Evolutionary conservation across 768 basidiomycete species (phyloP), one percentile per base, ranked within the genome.

Genomic region (Inosperma sp.): DNA sequence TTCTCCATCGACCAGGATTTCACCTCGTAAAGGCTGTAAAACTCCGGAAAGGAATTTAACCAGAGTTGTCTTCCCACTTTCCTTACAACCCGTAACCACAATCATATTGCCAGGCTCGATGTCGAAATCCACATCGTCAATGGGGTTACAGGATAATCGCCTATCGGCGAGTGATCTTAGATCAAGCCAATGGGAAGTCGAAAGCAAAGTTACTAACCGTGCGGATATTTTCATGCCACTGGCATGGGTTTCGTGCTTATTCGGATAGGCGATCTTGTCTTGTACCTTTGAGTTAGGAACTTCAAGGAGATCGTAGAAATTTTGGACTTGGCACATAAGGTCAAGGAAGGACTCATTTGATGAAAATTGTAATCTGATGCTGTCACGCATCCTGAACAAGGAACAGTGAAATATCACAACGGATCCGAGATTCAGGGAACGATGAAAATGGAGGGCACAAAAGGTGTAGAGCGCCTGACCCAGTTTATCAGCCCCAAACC

Each of bases 11-110:
- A 77, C 58, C 17, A 65, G 55, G 22, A 80, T 70, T 21, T 66
- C 57, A 0, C 77, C 78, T 4, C 59, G 62, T 0, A 58, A 59
- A 0, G 65, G 60, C 7, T 67, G 64, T 19, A 64, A 62, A 3
- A 71, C 39, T 9, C 74, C 59, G 8, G 64, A 65, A 10, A 78
- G 49, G 6, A 79, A 60, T 44, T 76, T 74, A 22, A 76, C 59
- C 9, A 76, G 59, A 7, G 74, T 70, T 0, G 72, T 66, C 52
- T 77, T 78, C 6, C 74, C 76, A 55, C 71, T 70, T 7, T 75
- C 75, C 53, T 75, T 76, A 7, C 51, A 59, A 10, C 78, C 78
- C 7, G 77, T 75, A 29, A 80, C 59, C 19, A 77, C 68, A 19
- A 76, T 67, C 6, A 77, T 58, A 26, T 71, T 65, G 1, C 77